Evolutionary conservation across 768 basidiomycete genomes (phyloP).

Genomic region (Lactarius evosmus): DNA sequence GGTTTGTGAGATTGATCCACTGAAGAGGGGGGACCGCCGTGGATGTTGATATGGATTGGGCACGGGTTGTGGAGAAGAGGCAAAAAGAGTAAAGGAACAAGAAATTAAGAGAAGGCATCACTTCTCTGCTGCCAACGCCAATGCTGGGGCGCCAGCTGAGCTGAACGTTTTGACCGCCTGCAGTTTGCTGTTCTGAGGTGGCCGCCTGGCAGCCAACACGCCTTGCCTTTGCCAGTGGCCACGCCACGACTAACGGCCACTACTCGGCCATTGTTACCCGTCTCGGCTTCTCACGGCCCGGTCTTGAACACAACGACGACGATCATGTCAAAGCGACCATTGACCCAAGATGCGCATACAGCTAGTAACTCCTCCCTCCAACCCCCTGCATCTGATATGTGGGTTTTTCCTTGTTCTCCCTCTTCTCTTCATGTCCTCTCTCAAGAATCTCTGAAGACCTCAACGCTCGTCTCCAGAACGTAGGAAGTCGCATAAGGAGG

Average conservation of each 20-base stretch:
- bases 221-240: background rate
- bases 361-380: background rate
- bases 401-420: background rate
- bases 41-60: conserved; percentile 51
- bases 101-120: conserved; percentile 18
- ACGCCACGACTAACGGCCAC: background rate
- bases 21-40: conserved; percentile 62
- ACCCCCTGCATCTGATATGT: conserved; percentile 14
- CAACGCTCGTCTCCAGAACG: conserved; percentile 50
- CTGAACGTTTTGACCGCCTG: background rate
- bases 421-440: background rate
- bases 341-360: conserved; percentile 9
- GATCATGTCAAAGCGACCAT: conserved; percentile 9
- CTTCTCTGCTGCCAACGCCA: background rate
- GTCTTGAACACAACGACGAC: background rate
- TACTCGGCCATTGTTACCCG: background rate
- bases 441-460: conserved; percentile 50
- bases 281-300: conserved; percentile 5
- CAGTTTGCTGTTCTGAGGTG: conserved; percentile 1
- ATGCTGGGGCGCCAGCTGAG: conserved; percentile 11
- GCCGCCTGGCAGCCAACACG: conserved; percentile 16
- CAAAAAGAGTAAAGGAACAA: conserved; percentile 29
- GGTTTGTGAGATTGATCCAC: conserved; percentile 63
- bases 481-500: conserved; percentile 59
- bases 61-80: conserved; percentile 31